Base-by-base conservation (phyloP, 305 asterid species). In the Andrographis paniculata region DNA sequence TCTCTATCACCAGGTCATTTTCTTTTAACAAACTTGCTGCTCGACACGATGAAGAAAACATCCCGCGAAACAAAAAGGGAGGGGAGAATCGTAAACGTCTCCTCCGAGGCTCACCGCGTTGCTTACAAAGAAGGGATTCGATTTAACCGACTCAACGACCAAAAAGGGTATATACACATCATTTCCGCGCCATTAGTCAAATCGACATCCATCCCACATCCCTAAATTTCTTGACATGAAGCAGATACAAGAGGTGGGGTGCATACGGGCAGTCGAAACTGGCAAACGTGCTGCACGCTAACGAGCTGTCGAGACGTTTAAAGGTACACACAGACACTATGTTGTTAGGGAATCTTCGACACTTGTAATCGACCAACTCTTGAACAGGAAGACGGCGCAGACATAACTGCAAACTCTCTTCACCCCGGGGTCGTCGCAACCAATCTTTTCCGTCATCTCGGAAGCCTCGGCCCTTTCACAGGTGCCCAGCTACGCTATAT, bases 261-360 rank as follows among this genome's bases (percentile, higher is more conserved):
- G 94, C 89, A 2, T 86, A 86, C 23, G 75, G 87, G 43, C 94
- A 79, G 64, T 79, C 96, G 50, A 87, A 87, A 66, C 93, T 86
- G 27, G 72, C 84, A 41, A 82, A 75, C 45, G 45, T 71, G 23
- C 72, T 86, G 53, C 94, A 82, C 15, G 73, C 93, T 6, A 68
- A 68, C 35, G 96, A 42, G 47, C 24, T 42, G 14, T 11, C 22
- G 0, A 17, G 14, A 17, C 28, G 48, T 24, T 18, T 42, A 9
- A 42, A 17, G 24, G 47, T 42, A 42, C 9, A 10, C 14, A 12
- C 1, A 27, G n/a, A n/a, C n/a, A n/a, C n/a, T n/a, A n/a, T n/a
- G n/a, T n/a, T n/a, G n/a, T n/a, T n/a, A n/a, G n/a, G n/a, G n/a
- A n/a, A n/a, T n/a, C n/a, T n/a, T n/a, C n/a, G n/a, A n/a, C n/a